Evolutionary conservation across 2,329 filamentous ascomycete genomes (phyloP).

Genomic region (Fusarium irregulare): DNA sequence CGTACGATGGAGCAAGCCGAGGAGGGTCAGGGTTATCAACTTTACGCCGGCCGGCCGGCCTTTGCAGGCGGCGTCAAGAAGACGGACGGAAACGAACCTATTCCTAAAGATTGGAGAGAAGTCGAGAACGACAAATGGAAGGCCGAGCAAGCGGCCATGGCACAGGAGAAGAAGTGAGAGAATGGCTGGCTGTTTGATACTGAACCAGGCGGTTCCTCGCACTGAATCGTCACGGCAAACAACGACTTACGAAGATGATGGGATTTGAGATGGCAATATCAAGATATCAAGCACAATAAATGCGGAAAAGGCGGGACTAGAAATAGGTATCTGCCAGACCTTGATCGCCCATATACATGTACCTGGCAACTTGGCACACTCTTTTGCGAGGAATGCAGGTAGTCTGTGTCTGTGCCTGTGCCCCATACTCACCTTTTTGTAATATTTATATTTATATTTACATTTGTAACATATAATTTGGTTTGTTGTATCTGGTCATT

Average conservation of each 20-base stretch:
- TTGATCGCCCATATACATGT: background rate
- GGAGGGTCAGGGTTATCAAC: slow-evolving; percentile 70
- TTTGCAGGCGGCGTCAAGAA: slow-evolving; percentile 72
- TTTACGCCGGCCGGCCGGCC: slow-evolving; percentile 82
- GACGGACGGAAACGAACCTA: slow-evolving; percentile 74
- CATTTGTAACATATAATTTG: background rate
- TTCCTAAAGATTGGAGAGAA: slow-evolving; percentile 71
- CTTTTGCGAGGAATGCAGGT: background rate
- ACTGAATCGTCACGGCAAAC: background rate
- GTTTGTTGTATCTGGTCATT: background rate
- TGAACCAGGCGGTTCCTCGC: background rate
- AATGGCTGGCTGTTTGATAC: background rate
- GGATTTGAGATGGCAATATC: background rate
- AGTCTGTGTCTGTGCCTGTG: background rate
- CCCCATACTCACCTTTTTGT: background rate
- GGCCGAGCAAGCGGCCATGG: slow-evolving; percentile 48
- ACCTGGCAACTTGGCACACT: background rate
- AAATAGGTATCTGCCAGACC: background rate
- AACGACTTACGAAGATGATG: background rate
- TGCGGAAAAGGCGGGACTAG: background rate
- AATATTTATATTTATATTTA: background rate
- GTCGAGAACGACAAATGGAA: slow-evolving; percentile 71
- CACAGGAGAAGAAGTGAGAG: slow-evolving; percentile 43
- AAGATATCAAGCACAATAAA: background rate
- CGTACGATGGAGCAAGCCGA: slow-evolving; percentile 68